A percentile compares a stretch with the other conserved stretches of the same genome.
These are phyloP conservation scores for Penicillium sp. DNA, from an alignment of 2,329 filamentous ascomycete species.

Conservation along the genomic window DNA sequence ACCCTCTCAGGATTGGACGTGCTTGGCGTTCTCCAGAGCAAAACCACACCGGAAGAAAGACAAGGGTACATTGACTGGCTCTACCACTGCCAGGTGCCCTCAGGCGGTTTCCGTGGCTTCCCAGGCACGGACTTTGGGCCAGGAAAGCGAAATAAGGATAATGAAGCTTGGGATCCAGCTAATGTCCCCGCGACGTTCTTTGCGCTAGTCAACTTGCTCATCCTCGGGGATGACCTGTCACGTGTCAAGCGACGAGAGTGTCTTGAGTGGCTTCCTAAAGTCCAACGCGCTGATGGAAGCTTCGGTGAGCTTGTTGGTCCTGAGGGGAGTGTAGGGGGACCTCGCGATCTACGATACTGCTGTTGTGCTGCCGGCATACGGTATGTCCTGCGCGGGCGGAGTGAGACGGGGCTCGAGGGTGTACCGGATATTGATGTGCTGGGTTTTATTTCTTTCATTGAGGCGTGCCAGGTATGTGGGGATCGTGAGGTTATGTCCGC, in stretches of 20 bases:
- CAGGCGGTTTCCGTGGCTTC: slow-evolving; percentile 85
- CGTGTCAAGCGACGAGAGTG: slow-evolving; percentile 66
- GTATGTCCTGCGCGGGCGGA: slow-evolving; percentile 71
- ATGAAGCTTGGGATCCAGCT: slow-evolving; percentile 66
- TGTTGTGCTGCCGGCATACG: slow-evolving; percentile 79
- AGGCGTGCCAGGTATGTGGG: slow-evolving; percentile 55
- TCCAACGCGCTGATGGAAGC: slow-evolving; percentile 83
- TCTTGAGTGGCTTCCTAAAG: slow-evolving; percentile 67
- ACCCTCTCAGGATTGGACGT: slow-evolving; percentile 81
- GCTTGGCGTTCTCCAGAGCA: slow-evolving; percentile 61
- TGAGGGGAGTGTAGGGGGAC: slow-evolving; percentile 64
- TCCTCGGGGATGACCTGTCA: slow-evolving; percentile 61
- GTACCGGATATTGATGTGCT: slow-evolving; percentile 73
- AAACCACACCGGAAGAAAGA: slow-evolving; percentile 54
- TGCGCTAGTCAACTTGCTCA: slow-evolving; percentile 70
- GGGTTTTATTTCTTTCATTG: slow-evolving; percentile 67
- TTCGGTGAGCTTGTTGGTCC: slow-evolving; percentile 79
- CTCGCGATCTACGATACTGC: slow-evolving; percentile 81
- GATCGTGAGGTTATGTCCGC: no score
- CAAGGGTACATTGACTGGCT: slow-evolving; percentile 69
- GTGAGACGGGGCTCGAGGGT: slow-evolving; percentile 52
- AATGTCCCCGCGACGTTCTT: slow-evolving; percentile 89
- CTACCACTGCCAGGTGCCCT: slow-evolving; percentile 77
- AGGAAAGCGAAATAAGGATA: slow-evolving; percentile 47
- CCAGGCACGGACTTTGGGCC: slow-evolving; percentile 62